These are phyloP conservation scores for Stevia rebaudiana DNA, from an alignment of 140 eudicot genomes.

Conservation along the genomic window DNA sequence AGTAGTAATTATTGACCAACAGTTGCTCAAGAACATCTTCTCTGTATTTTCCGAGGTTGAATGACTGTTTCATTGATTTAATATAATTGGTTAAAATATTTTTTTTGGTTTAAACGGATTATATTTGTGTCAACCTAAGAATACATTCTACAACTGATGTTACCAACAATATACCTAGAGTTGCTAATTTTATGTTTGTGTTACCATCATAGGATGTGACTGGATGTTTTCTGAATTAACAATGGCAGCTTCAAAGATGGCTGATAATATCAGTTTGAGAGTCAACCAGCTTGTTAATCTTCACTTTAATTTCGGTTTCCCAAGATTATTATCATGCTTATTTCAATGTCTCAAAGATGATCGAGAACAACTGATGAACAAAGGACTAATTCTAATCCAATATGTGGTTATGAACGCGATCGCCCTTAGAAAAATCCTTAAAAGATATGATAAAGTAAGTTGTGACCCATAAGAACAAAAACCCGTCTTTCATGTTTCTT, in stretches of 20 bases:
- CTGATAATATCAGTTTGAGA: slow-evolving; percentile 32
- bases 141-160: not conserved
- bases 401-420: slow-evolving; percentile 42
- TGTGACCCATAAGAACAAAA: not conserved
- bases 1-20: too few relatives aligned
- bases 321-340: slow-evolving; percentile 21
- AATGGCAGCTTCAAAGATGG: slow-evolving; percentile 39
- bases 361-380: slow-evolving; percentile 26
- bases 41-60: too few relatives aligned
- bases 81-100: too few relatives aligned
- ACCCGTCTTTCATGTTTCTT: not conserved
- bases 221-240: slow-evolving; percentile 36
- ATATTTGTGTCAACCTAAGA: too few relatives aligned
- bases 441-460: slow-evolving; percentile 51
- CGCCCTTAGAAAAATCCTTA: slow-evolving; percentile 42
- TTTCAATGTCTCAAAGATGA: slow-evolving; percentile 32
- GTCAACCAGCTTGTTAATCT: slow-evolving; percentile 39
- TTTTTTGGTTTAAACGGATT: too few relatives aligned
- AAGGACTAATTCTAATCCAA: slow-evolving; percentile 36
- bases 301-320: slow-evolving; percentile 27
- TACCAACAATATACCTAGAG: not conserved
- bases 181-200: not conserved
- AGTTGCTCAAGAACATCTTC: too few relatives aligned
- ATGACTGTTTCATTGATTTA: too few relatives aligned
- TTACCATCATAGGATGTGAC: slow-evolving; percentile 34